A percentile compares a stretch with the other conserved stretches of the same genome.
Evolutionary conservation across 2,329 filamentous ascomycete genomes (phyloP).

Genomic region (Colletotrichum sp.): DNA sequence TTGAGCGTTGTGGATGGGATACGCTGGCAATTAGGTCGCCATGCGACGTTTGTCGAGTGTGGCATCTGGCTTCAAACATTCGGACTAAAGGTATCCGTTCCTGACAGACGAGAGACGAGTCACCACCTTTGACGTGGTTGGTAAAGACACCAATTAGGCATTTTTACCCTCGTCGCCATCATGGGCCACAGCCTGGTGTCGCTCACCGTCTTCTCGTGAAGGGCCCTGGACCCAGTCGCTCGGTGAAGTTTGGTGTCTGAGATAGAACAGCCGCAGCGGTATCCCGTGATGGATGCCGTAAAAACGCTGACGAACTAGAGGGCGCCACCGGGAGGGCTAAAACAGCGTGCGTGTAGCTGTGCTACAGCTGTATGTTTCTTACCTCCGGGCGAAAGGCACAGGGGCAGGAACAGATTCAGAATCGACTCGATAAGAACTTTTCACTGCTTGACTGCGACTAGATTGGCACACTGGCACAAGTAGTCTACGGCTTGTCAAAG

Average conservation of each 20-base stretch:
- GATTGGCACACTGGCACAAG: neutral
- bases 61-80: neutral
- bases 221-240: slow-evolving; percentile 1
- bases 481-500: neutral
- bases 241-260: slow-evolving; percentile 1
- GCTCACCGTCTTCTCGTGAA: slow-evolving; percentile 11
- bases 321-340: neutral
- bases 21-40: neutral
- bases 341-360: neutral
- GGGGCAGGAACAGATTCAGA: neutral
- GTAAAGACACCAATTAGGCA: neutral
- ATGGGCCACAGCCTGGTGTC: neutral
- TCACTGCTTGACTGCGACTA: neutral
- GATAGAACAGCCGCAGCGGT: slow-evolving; percentile 2
- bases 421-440: neutral
- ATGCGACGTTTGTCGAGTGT: neutral
- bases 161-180: neutral
- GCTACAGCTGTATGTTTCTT: neutral
- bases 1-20: neutral
- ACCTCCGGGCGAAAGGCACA: neutral
- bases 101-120: neutral
- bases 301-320: neutral
- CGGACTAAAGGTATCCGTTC: neutral
- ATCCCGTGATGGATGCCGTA: neutral
- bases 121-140: neutral